A percentile compares a stretch with the other conserved stretches of the same genome.
Evolutionary conservation across 2,329 filamentous ascomycete species (phyloP).

Genomic region (Colletotrichum tabaci): DNA sequence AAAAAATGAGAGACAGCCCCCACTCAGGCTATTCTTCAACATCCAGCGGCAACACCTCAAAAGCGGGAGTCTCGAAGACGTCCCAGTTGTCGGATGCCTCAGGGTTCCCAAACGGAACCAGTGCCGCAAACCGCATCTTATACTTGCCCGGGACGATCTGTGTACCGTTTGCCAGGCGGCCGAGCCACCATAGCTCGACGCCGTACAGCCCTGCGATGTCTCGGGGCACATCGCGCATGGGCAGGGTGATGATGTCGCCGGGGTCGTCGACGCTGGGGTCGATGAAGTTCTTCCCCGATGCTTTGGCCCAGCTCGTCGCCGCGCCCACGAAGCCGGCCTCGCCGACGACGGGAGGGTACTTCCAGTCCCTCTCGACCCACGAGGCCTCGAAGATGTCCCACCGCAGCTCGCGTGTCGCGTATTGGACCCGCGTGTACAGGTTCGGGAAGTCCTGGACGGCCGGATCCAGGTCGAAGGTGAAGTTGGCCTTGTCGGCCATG

Average conservation of each 20-base stretch:
- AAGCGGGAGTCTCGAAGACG: conserved; percentile 41
- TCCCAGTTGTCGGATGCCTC: conserved; percentile 37
- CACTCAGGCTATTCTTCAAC: not conserved
- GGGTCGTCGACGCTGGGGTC: conserved; percentile 53
- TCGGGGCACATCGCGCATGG: conserved; percentile 52
- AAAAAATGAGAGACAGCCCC: no score
- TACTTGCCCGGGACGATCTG: conserved; percentile 58
- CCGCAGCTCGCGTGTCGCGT: conserved; percentile 47
- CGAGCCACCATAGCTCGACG: conserved; percentile 58
- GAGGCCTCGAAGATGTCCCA: conserved; percentile 56
- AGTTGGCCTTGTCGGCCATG: conserved; percentile 45
- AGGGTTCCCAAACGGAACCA: conserved; percentile 35
- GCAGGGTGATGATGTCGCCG: conserved; percentile 57
- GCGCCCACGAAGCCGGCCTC: conserved; percentile 59
- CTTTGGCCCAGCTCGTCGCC: conserved; percentile 56
- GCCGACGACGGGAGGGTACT: conserved; percentile 57
- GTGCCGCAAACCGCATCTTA: conserved; percentile 43
- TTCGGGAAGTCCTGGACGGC: conserved; percentile 48
- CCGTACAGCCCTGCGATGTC: conserved; percentile 44
- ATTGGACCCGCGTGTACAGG: conserved; percentile 44
- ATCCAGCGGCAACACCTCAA: conserved; percentile 46
- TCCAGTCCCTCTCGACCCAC: conserved; percentile 58
- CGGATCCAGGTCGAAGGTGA: conserved; percentile 47
- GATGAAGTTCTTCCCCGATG: conserved; percentile 53
- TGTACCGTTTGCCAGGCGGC: conserved; percentile 58